phyloP scores from a whole-genome alignment of 2,329 filamentous ascomycete genomes.

The Xylaria sp. region DNA sequence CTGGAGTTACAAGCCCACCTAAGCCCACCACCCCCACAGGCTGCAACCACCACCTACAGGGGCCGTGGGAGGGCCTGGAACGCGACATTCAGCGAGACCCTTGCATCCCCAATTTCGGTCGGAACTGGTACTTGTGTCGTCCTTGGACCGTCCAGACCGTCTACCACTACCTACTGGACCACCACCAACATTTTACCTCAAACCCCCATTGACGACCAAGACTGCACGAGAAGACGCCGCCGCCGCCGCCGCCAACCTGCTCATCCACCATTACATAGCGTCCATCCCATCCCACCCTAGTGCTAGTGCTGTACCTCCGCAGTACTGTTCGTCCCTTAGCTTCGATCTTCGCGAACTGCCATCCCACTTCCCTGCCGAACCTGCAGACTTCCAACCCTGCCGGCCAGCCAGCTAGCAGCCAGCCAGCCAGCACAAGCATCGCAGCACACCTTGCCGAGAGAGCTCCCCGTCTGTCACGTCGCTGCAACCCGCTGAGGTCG shows the following conservation, averaged over 20 bases:
- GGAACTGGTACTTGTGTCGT: slow-evolving; percentile 11
- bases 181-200: neutral
- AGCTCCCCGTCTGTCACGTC: neutral
- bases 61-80: slow-evolving; percentile 23
- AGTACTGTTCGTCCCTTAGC: neutral
- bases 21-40: neutral
- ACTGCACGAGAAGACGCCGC: neutral
- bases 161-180: no score
- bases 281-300: no score
- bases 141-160: neutral
- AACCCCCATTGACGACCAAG: neutral
- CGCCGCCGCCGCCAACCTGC: neutral
- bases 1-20: slow-evolving; percentile 21
- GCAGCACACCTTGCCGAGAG: neutral
- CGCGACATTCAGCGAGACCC: slow-evolving; percentile 25
- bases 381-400: neutral
- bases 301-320: no score
- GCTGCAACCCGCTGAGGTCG: neutral
- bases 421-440: no score
- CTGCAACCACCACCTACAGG: neutral
- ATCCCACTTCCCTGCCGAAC: neutral
- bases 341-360: neutral
- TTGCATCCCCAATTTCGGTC: slow-evolving; percentile 29
- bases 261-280: neutral
- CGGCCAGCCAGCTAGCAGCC: neutral